Conservation (phyloP, 805 yeast genomes). For the Saccharomycopsis schoenii region DNA sequence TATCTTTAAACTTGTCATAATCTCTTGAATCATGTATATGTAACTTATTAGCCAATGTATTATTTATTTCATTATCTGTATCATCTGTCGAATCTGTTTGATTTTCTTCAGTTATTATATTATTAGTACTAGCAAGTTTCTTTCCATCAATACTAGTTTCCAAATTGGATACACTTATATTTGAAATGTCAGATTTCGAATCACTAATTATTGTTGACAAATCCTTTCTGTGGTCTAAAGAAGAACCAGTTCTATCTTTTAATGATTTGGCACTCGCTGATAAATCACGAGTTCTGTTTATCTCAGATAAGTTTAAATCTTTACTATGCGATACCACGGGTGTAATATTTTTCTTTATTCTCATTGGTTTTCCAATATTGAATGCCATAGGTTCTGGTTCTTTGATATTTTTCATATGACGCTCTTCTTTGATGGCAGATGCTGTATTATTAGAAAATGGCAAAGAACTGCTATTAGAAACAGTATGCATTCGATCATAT, state of each 20-base stretch:
- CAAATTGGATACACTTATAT: neutral
- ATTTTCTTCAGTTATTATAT: neutral
- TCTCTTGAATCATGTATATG: constrained; percentile 4
- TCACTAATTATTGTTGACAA: neutral
- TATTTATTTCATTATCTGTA: constrained; percentile 17
- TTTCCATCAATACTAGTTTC: neutral
- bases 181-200: neutral
- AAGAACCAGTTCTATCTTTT: neutral
- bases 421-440: neutral
- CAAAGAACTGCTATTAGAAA: neutral
- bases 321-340: neutral
- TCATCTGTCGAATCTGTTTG: constrained; percentile 6
- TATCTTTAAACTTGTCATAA: neutral
- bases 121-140: neutral
- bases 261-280: neutral
- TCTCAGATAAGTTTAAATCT: neutral
- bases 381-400: neutral
- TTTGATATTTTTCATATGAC: neutral
- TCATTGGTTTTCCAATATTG: neutral
- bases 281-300: neutral
- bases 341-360: neutral
- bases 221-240: neutral
- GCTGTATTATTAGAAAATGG: neutral
- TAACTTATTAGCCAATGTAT: constrained; percentile 11
- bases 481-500: neutral